Percentiles rank a stretch among this genome's conserved stretches.
Evolutionary conservation across 208 protist species (phyloP).

Genomic region (Porcisia hertigi): DNA sequence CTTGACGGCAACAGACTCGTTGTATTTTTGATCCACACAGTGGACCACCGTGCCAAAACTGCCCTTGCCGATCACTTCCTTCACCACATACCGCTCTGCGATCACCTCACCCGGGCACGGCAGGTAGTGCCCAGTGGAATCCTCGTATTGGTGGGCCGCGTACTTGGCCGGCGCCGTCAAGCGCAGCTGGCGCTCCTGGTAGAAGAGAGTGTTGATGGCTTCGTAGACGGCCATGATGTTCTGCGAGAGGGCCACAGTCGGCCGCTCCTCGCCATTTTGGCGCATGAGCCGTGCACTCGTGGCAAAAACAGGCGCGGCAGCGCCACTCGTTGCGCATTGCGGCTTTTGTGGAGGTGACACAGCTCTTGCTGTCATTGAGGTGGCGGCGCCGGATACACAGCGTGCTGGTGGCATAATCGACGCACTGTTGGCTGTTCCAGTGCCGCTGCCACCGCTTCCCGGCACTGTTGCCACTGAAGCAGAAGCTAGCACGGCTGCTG

Average conservation of each 20-base stretch:
- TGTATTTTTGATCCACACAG: conserved; percentile 74
- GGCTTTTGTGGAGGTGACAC: conserved; percentile 1
- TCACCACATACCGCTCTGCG: conserved; percentile 77
- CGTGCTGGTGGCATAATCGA: conserved; percentile 3
- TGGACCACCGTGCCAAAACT: conserved; percentile 89
- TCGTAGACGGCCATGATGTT: conserved; percentile 66
- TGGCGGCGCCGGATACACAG: background rate
- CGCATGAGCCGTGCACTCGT: background rate
- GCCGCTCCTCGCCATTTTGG: conserved; percentile 30
- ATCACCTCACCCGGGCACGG: conserved; percentile 74
- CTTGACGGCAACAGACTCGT: conserved; percentile 85
- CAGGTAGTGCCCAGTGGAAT: conserved; percentile 83
- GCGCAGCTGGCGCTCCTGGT: conserved; percentile 43
- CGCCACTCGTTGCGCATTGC: background rate
- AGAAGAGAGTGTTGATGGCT: conserved; percentile 77
- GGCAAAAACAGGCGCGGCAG: background rate
- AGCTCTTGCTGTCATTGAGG: background rate
- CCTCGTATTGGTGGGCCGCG: conserved; percentile 60
- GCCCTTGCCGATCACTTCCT: conserved; percentile 82
- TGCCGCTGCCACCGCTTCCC: background rate
- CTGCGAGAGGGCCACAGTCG: conserved; percentile 47
- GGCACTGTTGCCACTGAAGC: background rate
- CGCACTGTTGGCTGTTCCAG: background rate
- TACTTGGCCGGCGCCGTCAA: conserved; percentile 30
- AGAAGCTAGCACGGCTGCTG: background rate